Percentiles rank a stretch among this genome's conserved stretches.
These are phyloP conservation scores for Calocybe cyanea DNA, from an alignment of 768 basidiomycete genomes.

Conservation along the genomic window DNA sequence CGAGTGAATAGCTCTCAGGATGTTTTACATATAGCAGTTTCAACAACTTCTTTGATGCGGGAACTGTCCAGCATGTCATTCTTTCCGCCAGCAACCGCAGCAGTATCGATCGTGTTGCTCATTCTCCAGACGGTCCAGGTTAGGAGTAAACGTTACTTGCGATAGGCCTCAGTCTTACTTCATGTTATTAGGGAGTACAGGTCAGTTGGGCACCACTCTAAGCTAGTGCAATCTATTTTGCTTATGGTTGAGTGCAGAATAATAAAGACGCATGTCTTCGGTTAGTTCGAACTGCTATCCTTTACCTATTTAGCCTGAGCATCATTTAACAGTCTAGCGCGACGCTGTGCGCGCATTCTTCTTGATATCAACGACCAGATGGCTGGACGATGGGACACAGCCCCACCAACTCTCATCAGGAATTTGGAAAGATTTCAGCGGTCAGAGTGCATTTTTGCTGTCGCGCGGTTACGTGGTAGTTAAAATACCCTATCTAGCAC, in stretches of 20 bases:
- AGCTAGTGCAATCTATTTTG: not conserved
- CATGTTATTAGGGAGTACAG: slow-evolving; percentile 17
- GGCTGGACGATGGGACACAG: slow-evolving; percentile 39
- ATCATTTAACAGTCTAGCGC: slow-evolving; percentile 20
- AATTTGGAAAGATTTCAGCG: slow-evolving; percentile 38
- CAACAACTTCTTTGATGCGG: slow-evolving; percentile 14
- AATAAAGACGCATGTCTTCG: slow-evolving; percentile 38
- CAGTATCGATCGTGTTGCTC: slow-evolving; percentile 35
- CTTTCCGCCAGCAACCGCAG: slow-evolving; percentile 41
- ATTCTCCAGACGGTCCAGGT: slow-evolving; percentile 47
- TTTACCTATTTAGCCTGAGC: not conserved
- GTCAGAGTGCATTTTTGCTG: slow-evolving; percentile 21
- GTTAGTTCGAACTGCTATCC: slow-evolving; percentile 8
- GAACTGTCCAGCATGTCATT: slow-evolving; percentile 22
- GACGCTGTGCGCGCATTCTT: slow-evolving; percentile 38
- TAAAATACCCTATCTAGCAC: slow-evolving; percentile 24
- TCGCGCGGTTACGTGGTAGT: not conserved
- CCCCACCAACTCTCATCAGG: slow-evolving; percentile 34
- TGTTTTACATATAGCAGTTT: slow-evolving; percentile 16
- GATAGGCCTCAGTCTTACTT: not conserved
- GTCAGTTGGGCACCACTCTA: slow-evolving; percentile 7
- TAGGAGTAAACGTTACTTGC: slow-evolving; percentile 3
- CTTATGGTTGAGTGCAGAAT: slow-evolving; percentile 23
- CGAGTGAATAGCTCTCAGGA: slow-evolving; percentile 12
- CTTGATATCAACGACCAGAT: slow-evolving; percentile 42